These are phyloP conservation scores for Diaporthe amygdali DNA, from an alignment of 2,329 filamentous ascomycete species.

Conservation along the genomic window DNA sequence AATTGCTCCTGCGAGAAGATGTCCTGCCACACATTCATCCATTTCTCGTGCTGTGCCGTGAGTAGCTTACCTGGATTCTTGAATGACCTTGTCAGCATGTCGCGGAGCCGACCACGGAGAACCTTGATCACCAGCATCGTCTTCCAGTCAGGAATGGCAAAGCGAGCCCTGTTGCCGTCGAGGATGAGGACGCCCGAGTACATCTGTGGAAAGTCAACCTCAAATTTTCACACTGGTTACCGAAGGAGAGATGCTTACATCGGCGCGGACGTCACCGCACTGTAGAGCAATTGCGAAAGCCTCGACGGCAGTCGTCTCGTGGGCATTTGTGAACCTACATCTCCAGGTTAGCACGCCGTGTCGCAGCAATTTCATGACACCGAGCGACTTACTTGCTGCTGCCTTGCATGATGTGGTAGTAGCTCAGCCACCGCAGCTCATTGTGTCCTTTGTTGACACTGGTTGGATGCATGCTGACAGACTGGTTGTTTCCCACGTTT, in stretches of 20 bases:
- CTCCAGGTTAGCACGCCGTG: conserved; percentile 29
- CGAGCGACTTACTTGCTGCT: conserved; percentile 21
- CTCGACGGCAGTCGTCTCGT: conserved; percentile 82
- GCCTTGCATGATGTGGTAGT: conserved; percentile 93
- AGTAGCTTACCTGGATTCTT: conserved; percentile 67
- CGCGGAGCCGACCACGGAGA: conserved; percentile 73
- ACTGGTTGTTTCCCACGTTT: conserved; percentile 92
- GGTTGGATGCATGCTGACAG: conserved; percentile 83
- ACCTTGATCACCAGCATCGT: conserved; percentile 88
- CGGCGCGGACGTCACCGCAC: conserved; percentile 87
- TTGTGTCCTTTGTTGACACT: conserved; percentile 81
- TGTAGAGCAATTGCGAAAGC: conserved; percentile 84
- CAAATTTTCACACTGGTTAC: neutral
- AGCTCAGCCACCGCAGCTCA: conserved; percentile 82
- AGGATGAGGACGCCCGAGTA: conserved; percentile 86
- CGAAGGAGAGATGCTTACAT: conserved; percentile 54
- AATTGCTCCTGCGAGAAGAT: conserved; percentile 63
- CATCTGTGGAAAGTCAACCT: conserved; percentile 57
- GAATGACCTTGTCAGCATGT: conserved; percentile 76
- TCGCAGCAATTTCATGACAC: no score
- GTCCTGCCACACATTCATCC: conserved; percentile 76
- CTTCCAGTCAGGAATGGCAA: conserved; percentile 88
- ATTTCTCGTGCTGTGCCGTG: conserved; percentile 72
- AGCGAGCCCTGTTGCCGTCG: conserved; percentile 85
- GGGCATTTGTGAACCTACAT: conserved; percentile 80